Evolutionary conservation across 2,329 filamentous ascomycete species (phyloP).

Genomic region (Venturia pyrina): DNA sequence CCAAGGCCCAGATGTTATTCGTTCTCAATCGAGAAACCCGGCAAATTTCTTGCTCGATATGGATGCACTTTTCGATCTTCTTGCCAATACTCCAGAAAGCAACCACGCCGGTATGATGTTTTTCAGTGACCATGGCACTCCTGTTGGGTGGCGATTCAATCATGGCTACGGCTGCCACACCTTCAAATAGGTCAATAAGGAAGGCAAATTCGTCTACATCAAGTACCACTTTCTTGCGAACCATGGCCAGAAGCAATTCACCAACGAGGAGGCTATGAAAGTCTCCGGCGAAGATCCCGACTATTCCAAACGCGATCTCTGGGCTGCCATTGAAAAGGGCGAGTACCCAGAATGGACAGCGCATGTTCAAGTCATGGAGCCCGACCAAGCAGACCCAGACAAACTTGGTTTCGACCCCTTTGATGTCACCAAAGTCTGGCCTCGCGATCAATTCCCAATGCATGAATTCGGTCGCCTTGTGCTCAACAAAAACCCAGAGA

Average conservation of each 20-base stretch:
- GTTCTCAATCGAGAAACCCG: conserved; percentile 37
- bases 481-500: conserved; percentile 45
- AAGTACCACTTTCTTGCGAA: conserved; percentile 41
- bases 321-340: conserved; percentile 33
- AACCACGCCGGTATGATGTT: conserved; percentile 42
- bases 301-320: conserved; percentile 39
- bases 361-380: conserved; percentile 36
- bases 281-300: conserved; percentile 41
- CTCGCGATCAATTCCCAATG: conserved; percentile 37
- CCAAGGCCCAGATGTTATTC: conserved; percentile 38
- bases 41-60: conserved; percentile 40
- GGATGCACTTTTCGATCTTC: conserved; percentile 39
- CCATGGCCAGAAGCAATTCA: conserved; percentile 39
- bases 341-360: conserved; percentile 35
- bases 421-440: conserved; percentile 46
- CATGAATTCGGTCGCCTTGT: conserved; percentile 40
- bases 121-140: conserved; percentile 41
- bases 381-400: conserved; percentile 36
- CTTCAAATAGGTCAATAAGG: conserved; percentile 38
- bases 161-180: conserved; percentile 30
- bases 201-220: conserved; percentile 41
- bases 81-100: conserved; percentile 38
- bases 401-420: conserved; percentile 44
- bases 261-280: conserved; percentile 33
- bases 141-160: conserved; percentile 33